Evolutionary conservation across 352 stramenopile genomes (phyloP).

Genomic region (Globisporangium irregulare): DNA sequence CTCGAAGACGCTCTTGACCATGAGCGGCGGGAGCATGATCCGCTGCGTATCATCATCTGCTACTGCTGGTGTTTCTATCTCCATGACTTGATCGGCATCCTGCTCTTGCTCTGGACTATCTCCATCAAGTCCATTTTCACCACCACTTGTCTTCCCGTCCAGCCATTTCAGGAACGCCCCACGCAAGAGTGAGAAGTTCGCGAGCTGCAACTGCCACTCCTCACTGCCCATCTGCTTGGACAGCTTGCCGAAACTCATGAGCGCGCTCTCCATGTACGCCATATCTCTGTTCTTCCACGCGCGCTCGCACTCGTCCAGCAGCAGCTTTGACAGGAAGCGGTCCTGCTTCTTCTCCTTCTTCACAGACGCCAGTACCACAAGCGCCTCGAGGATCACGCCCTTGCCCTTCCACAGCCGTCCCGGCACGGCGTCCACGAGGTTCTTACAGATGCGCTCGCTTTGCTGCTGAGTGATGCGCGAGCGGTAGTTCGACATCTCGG

Average conservation of each 20-base stretch:
- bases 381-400: slow-evolving; percentile 65
- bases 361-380: slow-evolving; percentile 46
- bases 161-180: slow-evolving; percentile 39
- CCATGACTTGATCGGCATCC: slow-evolving; percentile 1
- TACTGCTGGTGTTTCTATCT: background rate
- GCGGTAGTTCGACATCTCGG: slow-evolving; percentile 33
- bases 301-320: slow-evolving; percentile 59
- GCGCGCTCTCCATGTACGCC: slow-evolving; percentile 65
- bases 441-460: slow-evolving; percentile 44
- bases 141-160: background rate
- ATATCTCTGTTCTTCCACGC: slow-evolving; percentile 63
- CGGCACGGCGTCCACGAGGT: slow-evolving; percentile 51
- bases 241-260: slow-evolving; percentile 51
- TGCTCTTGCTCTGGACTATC: slow-evolving; percentile 9
- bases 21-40: slow-evolving; percentile 42
- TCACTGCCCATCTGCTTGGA: slow-evolving; percentile 29
- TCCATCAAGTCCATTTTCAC: background rate
- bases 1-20: slow-evolving; percentile 78
- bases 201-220: slow-evolving; percentile 26
- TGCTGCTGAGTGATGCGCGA: slow-evolving; percentile 40
- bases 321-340: slow-evolving; percentile 16
- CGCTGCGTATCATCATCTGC: background rate
- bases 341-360: slow-evolving; percentile 9
- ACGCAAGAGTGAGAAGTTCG: slow-evolving; percentile 36
- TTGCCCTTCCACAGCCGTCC: slow-evolving; percentile 77